Conservation (phyloP, 257 asterid genomes). For the Penstemon eatonii region DNA sequence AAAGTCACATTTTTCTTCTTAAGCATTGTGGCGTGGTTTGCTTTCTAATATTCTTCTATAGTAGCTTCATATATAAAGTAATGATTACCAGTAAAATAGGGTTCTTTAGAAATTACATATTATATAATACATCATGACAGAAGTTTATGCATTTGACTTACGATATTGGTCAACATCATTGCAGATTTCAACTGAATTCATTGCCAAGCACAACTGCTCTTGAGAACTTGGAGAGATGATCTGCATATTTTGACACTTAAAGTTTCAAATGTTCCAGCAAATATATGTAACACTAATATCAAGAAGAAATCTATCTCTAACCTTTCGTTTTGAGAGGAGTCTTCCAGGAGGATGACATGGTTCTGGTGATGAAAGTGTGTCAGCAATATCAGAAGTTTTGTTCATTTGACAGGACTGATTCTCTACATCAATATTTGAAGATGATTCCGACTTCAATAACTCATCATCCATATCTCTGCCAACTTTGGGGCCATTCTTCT, state of each 20-base stretch:
- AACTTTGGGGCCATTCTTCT: conserved; percentile 28
- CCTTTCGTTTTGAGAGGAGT: conserved; percentile 76
- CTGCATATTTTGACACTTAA: conserved; percentile 42
- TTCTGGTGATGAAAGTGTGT: conserved; percentile 36
- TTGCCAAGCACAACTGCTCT: conserved; percentile 53
- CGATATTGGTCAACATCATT: conserved; percentile 39
- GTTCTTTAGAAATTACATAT: not conserved
- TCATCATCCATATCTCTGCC: conserved; percentile 35
- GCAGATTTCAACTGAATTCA: conserved; percentile 49
- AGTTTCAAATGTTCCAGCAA: conserved; percentile 20
- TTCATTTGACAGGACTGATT: conserved; percentile 31
- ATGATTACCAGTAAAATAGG: not conserved
- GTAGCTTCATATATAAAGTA: conserved; percentile 20
- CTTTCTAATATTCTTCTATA: not conserved
- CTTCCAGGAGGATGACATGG: conserved; percentile 59
- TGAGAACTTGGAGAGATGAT: conserved; percentile 74
- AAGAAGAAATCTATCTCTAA: conserved; percentile 35
- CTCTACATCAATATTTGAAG: conserved; percentile 32
- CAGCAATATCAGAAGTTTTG: conserved; percentile 37
- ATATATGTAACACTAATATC: conserved; percentile 16
- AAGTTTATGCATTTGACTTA: conserved; percentile 44
- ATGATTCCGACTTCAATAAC: conserved; percentile 26
- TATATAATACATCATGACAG: not conserved
- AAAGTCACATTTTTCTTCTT: not conserved
- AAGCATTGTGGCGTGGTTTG: not conserved